A percentile compares a stretch with the other conserved stretches of the same genome.
Evolutionary conservation across 163 green algal species (phyloP).

Genomic region (Scenedesmus sp.): DNA sequence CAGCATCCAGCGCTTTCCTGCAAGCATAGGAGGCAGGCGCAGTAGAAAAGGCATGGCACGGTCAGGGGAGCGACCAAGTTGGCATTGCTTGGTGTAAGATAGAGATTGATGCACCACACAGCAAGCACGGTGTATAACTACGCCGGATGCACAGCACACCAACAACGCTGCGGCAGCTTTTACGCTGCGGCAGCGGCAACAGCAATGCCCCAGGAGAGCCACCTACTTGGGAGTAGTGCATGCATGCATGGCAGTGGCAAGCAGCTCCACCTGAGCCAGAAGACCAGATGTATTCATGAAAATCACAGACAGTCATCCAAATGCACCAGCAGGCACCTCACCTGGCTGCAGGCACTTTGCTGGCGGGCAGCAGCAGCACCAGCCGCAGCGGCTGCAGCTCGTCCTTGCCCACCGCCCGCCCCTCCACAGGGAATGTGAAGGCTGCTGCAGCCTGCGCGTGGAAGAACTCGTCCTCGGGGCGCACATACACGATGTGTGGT

Average conservation of each 20-base stretch:
- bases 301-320: slow-evolving; percentile 68
- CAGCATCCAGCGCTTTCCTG: slow-evolving; percentile 36
- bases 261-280: too few species aligned
- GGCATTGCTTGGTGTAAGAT: not conserved
- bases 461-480: slow-evolving; percentile 93
- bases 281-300: slow-evolving; percentile 47
- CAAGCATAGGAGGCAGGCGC: not conserved
- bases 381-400: slow-evolving; percentile 78
- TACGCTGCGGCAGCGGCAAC: too few species aligned
- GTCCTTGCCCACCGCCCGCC: slow-evolving; percentile 67
- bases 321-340: not conserved
- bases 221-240: too few species aligned
- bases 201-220: too few species aligned
- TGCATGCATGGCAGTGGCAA: too few species aligned
- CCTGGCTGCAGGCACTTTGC: slow-evolving; percentile 60
- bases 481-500: slow-evolving; percentile 75
- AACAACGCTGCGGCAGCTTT: too few species aligned
- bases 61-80: too few species aligned
- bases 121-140: too few species aligned
- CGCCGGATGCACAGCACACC: too few species aligned
- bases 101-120: too few species aligned
- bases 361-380: slow-evolving; percentile 73
- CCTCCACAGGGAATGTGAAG: slow-evolving; percentile 79
- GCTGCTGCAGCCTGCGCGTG: slow-evolving; percentile 74
- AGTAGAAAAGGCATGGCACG: not conserved